Base-by-base conservation (phyloP, 2,329 filamentous ascomycete genomes). In the Metarhizium brunneum region DNA sequence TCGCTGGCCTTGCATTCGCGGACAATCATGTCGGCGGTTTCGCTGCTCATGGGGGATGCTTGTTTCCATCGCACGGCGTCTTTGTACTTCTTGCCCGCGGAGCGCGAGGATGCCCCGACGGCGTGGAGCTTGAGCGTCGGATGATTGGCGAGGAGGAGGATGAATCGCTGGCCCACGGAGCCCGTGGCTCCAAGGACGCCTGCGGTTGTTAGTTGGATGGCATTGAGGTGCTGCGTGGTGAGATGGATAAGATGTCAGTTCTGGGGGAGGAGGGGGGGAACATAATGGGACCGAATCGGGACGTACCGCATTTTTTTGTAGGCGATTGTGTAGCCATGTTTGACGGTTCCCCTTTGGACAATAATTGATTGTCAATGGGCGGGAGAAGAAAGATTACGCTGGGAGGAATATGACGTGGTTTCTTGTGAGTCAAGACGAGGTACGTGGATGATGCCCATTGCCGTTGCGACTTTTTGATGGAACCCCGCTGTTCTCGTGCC, bases 21-120 rank as follows among this genome's bases (percentile, higher is more conserved):
- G 56, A 97, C 88, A 5, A 95, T 81, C 64, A 97, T 78, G 61
- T 92, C 86, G 62, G 84, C 90, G 57, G 95, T 53, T 3, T 25
- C 78, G 60, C 85, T 78, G 47, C 86, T 86, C 81, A 96, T 95
- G 54, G 90, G 88, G 56, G 83, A 76, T 10, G 88, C 82, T 76
- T 97, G 92, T 79, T 96, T 96, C 94, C 94, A 97, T 65, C 84
- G 84, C 60, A 95, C 92, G 43, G 92, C 92, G 81, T 96, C 90
- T 72, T 86, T 87, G 79, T 97, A 97, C 69, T 87, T 88, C 79
- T 96, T 96, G 67, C 92, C 92, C 6, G 90, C 90, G 10, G 91
- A 96, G 57, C 90, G 84, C 57, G 89, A 84, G 18, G 91, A 96
- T 40, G 94, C 94, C 60, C 94, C 94, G 52, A 97, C 83, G 57